Evolutionary conservation across 2,329 filamentous ascomycete genomes (phyloP).

Genomic region (Pseudocercospora macadamiae): DNA sequence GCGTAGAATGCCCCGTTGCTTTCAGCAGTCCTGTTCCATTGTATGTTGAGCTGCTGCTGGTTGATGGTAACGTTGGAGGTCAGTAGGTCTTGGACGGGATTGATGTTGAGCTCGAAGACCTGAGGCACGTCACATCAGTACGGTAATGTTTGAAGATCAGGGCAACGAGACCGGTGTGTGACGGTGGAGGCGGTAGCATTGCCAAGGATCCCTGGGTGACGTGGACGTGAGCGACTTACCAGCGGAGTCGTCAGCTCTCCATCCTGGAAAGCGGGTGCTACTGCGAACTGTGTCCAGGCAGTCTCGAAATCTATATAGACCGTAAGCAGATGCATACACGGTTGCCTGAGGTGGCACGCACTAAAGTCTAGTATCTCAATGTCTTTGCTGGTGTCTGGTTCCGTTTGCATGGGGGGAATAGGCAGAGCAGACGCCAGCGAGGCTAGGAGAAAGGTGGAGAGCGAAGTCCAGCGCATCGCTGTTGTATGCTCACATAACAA

Average conservation of each 20-base stretch:
- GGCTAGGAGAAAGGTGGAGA: constrained; percentile 33
- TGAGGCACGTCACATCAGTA: constrained; percentile 40
- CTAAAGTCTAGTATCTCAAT: constrained; percentile 27
- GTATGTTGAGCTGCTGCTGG: constrained; percentile 45
- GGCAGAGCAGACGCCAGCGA: constrained; percentile 19
- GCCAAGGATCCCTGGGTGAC: constrained; percentile 35
- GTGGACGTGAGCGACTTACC: constrained; percentile 28
- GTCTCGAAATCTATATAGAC: constrained; percentile 23
- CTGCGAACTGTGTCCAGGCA: constrained; percentile 46
- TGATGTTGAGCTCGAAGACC: constrained; percentile 47
- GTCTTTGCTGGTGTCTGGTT: constrained; percentile 5
- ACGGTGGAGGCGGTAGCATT: background rate
- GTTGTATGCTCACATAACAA: constrained; percentile 12
- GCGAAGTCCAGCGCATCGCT: constrained; percentile 30
- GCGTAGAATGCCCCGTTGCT: constrained; percentile 29
- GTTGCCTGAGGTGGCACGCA: constrained; percentile 7
- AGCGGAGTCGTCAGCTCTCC: constrained; percentile 46
- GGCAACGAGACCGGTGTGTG: constrained; percentile 6
- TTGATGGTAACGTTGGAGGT: constrained; percentile 48
- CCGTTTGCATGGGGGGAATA: constrained; percentile 10
- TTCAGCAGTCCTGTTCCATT: constrained; percentile 43
- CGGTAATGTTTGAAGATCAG: constrained; percentile 18
- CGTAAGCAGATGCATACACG: constrained; percentile 15
- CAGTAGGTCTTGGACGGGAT: constrained; percentile 39
- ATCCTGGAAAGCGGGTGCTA: constrained; percentile 34